Conservation (phyloP, 2,329 filamentous ascomycete species). For the Pyrenophora seminiperda region DNA sequence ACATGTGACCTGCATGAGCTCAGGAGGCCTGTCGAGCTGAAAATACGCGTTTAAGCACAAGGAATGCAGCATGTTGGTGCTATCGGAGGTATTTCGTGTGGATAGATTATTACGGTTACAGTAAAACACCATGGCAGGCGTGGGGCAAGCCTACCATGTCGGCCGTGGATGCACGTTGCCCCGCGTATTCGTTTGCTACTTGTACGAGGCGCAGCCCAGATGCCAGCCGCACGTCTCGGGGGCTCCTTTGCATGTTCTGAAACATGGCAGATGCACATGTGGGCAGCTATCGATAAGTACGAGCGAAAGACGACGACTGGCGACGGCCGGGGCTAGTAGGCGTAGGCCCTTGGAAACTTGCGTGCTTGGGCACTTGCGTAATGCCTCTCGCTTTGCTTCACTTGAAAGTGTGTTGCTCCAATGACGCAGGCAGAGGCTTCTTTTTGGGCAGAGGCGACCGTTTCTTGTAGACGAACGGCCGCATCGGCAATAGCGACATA, state of each 20-base stretch:
- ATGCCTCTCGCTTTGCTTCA: constrained; percentile 31
- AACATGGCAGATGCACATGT: constrained; percentile 33
- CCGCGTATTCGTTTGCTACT: constrained; percentile 28
- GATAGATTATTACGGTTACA: constrained; percentile 4
- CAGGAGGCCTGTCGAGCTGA: constrained; percentile 43
- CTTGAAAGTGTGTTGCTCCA: constrained; percentile 33
- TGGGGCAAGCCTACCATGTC: constrained; percentile 38
- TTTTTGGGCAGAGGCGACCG: constrained; percentile 17
- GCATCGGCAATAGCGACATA: constrained; percentile 28
- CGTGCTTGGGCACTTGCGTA: constrained; percentile 30
- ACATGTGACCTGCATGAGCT: constrained; percentile 17
- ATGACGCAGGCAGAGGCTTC: constrained; percentile 22
- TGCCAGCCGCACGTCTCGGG: constrained; percentile 28
- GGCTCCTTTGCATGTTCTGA: constrained; percentile 38
- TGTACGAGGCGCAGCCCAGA: constrained; percentile 42
- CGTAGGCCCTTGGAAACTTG: constrained; percentile 24
- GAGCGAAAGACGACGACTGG: constrained; percentile 34
- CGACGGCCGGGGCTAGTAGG: constrained; percentile 22
- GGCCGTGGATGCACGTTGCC: constrained; percentile 28
- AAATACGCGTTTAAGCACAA: constrained; percentile 13
- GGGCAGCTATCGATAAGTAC: constrained; percentile 43
- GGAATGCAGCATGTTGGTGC: constrained; percentile 28
- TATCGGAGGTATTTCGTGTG: constrained; percentile 7
- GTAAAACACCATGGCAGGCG: constrained; percentile 16
- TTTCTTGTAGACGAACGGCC: constrained; percentile 23